Evolutionary conservation across 108 stramenopile genomes (phyloP).

Genomic region (Chaetoceros muelleri): DNA sequence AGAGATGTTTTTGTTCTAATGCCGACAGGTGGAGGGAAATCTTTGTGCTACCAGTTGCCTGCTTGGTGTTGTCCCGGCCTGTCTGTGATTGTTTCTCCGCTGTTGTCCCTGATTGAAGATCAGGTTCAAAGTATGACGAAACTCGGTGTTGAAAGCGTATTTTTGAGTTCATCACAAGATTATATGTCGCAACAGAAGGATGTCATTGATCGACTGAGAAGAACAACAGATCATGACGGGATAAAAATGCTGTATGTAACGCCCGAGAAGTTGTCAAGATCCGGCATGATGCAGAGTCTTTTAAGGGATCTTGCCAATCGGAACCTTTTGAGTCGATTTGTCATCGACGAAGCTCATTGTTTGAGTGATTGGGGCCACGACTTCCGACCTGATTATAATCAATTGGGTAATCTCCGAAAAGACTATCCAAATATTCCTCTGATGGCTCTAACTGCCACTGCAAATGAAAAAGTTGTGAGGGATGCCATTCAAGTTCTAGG

Average conservation of each 20-base stretch:
- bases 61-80: conserved; percentile 91
- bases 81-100: conserved; percentile 91
- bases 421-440: conserved; percentile 93
- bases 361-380: conserved; percentile 64
- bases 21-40: conserved; percentile 95
- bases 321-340: conserved; percentile 85
- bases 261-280: conserved; percentile 88
- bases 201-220: conserved; percentile 42
- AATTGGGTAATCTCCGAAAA: conserved; percentile 59
- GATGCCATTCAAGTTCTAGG: conserved; percentile 81
- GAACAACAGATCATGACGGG: conserved; percentile 58
- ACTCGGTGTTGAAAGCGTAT: conserved; percentile 73
- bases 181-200: conserved; percentile 64
- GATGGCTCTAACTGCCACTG: conserved; percentile 98
- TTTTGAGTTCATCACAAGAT: conserved; percentile 69
- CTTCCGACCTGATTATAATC: conserved; percentile 86
- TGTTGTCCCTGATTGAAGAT: conserved; percentile 95
- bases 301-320: conserved; percentile 46
- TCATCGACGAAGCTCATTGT: conserved; percentile 98
- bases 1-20: conserved; percentile 96
- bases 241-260: conserved; percentile 97
- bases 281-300: conserved; percentile 57
- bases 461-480: conserved; percentile 85
- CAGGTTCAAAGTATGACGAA: conserved; percentile 87
- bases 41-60: conserved; percentile 92